Conservation (phyloP, 768 basidiomycete species). For the Symmetrospora coprosmae region DNA sequence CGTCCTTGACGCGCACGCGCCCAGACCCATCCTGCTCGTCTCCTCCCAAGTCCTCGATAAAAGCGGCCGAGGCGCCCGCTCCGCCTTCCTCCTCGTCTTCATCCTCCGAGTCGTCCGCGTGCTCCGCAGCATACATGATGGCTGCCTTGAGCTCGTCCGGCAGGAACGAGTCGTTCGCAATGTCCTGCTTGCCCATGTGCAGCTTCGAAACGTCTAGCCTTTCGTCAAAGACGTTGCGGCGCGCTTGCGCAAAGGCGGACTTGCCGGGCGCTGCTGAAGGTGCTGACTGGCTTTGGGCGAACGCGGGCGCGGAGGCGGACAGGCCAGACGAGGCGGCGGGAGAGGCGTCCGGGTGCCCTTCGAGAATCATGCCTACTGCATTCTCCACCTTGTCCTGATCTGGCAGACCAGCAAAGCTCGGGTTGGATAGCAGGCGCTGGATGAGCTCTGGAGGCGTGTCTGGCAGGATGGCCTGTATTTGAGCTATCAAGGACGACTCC, state of each 20-base stretch:
- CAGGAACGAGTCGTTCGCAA: slow-evolving; percentile 10
- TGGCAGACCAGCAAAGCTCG: not conserved
- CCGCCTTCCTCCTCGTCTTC: not conserved
- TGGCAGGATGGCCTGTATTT: not conserved
- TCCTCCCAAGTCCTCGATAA: not conserved
- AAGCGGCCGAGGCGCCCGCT: not conserved
- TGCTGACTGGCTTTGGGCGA: not conserved
- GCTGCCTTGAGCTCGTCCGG: not conserved
- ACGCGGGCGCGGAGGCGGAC: not conserved
- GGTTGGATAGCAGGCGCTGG: not conserved
- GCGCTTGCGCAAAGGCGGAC: not conserved
- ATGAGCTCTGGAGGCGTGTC: not conserved
- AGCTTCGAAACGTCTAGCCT: not conserved
- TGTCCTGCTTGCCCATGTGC: slow-evolving; percentile 2
- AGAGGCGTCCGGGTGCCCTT: not conserved
- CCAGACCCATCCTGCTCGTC: not conserved
- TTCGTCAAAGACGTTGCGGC: slow-evolving; percentile 7
- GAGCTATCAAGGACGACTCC: not conserved
- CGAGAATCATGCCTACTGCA: slow-evolving; percentile 2
- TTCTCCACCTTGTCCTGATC: not conserved
- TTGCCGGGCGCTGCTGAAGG: not conserved
- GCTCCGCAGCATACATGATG: not conserved
- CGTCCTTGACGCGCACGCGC: slow-evolving; percentile 7
- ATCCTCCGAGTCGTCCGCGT: not conserved
- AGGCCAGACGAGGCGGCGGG: not conserved